A percentile compares a stretch with the other conserved stretches of the same genome.
phyloP scores from a whole-genome alignment of 2,329 filamentous ascomycete genomes.

The Nemania diffusa region DNA sequence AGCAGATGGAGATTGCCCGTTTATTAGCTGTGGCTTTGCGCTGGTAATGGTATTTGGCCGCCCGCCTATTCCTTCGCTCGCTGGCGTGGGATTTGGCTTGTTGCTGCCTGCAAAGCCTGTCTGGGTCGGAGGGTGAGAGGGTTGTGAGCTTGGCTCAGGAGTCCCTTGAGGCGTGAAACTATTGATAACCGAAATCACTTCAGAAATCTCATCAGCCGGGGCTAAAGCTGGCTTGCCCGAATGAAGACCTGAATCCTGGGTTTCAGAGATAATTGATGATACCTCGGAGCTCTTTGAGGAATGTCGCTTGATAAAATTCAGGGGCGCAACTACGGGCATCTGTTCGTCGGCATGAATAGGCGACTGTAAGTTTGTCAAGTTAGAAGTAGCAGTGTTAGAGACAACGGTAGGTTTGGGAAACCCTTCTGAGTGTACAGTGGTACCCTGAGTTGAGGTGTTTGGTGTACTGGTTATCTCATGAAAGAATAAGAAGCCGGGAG shows the following conservation, averaged over 20 bases:
- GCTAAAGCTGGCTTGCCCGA: neutral
- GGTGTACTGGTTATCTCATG: slow-evolving; percentile 40
- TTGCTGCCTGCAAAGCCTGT: neutral
- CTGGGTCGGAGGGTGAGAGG: slow-evolving; percentile 3
- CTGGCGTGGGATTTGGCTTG: slow-evolving; percentile 1
- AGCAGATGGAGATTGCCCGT: neutral
- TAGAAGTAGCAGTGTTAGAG: slow-evolving; percentile 1
- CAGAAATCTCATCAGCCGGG: slow-evolving; percentile 33
- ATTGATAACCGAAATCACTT: slow-evolving; percentile 35
- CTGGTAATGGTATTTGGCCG: neutral
- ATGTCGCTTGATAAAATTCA: slow-evolving; percentile 38
- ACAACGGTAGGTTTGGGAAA: neutral
- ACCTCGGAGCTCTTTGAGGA: slow-evolving; percentile 34
- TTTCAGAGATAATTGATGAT: slow-evolving; percentile 20
- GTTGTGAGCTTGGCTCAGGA: slow-evolving; percentile 8
- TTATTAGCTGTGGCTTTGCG: slow-evolving; percentile 7
- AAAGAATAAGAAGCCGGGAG: slow-evolving; percentile 42
- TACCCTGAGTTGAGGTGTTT: slow-evolving; percentile 9
- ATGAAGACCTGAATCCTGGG: slow-evolving; percentile 8
- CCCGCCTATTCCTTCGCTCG: neutral
- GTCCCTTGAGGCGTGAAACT: slow-evolving; percentile 29
- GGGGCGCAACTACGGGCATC: slow-evolving; percentile 38
- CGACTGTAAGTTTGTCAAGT: slow-evolving; percentile 17
- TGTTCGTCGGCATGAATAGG: slow-evolving; percentile 24
- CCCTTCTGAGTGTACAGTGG: neutral